A percentile compares a stretch with the other conserved stretches of the same genome.
Evolutionary conservation across 2,329 filamentous ascomycete genomes (phyloP).

Genomic region (Fusarium odoratissimum): DNA sequence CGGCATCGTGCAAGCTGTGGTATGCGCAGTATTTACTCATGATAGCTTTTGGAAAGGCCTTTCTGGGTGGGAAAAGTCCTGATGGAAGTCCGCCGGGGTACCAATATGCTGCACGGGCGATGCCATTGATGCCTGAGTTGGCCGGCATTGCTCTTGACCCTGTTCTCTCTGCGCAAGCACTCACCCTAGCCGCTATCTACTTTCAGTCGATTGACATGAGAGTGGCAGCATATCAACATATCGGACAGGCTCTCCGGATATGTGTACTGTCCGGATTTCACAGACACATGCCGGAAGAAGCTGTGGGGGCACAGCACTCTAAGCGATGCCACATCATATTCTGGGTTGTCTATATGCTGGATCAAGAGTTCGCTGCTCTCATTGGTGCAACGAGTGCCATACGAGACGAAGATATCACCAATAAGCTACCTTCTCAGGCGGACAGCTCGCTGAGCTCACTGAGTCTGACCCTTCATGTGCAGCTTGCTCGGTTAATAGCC

Average conservation of each 20-base stretch:
- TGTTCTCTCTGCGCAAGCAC: constrained; percentile 42
- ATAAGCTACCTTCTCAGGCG: constrained; percentile 45
- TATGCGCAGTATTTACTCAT: constrained; percentile 49
- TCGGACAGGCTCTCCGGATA: constrained; percentile 49
- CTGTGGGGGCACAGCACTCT: constrained; percentile 39
- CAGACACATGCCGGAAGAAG: constrained; percentile 42
- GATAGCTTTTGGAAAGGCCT: constrained; percentile 50
- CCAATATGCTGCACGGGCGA: constrained; percentile 54
- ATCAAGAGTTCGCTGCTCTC: constrained; percentile 44
- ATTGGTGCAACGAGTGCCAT: constrained; percentile 46
- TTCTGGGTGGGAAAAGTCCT: constrained; percentile 40
- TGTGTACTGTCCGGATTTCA: constrained; percentile 49
- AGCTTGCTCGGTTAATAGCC: constrained; percentile 43
- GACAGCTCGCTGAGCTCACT: constrained; percentile 43
- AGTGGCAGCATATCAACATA: constrained; percentile 53
- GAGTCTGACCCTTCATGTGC: constrained; percentile 43
- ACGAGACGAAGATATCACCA: constrained; percentile 47
- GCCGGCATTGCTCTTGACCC: constrained; percentile 38
- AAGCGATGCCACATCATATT: constrained; percentile 46
- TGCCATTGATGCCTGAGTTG: constrained; percentile 54
- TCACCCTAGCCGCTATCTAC: constrained; percentile 52
- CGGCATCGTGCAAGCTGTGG: constrained; percentile 40
- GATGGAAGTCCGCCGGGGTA: constrained; percentile 50
- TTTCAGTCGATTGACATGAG: constrained; percentile 56
- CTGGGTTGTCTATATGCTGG: constrained; percentile 48